Base-by-base conservation (phyloP, 2,329 filamentous ascomycete species). In the Ophiostoma novo-ulmi region DNA sequence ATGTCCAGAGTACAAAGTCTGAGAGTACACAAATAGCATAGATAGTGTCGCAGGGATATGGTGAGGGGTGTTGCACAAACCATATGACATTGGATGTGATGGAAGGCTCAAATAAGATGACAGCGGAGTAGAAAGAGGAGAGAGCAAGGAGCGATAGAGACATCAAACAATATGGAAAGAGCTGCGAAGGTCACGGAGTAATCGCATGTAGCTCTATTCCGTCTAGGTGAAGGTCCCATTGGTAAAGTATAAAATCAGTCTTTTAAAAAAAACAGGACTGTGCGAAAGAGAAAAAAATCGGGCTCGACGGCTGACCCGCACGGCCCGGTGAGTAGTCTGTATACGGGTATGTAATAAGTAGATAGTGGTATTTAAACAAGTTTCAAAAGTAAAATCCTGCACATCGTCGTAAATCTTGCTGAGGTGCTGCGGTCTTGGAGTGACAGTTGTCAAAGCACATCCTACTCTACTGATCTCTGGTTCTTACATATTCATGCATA, bases 281-380 rank as follows among this genome's bases (percentile, higher is more conserved):
- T 58, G 22, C 22, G 10, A 48, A 35, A 67, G 14, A n/a, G 17
- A 67, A 17, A 52, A 52, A 52, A 17, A 14, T 20, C 65, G 39
- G n/a, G 39, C 39, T 26, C 41, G 38, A 68, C 66, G 66, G 66
- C 44, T 68, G 66, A 55, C 65, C 65, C 65, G 36, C 65, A 67
- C 65, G 65, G 65, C 38, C 65, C 65, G 65, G 64, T 39, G 38
- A 67, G 65, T 67, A 48, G 38, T 67, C 38, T 48, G 20, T 7
- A 14, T 17, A 48, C 52, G 4, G n/a, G 52, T 58, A 22, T 26
- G 52, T 58, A 58, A 31, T 26, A 26, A 26, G 52, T 58, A 58
- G 11, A 26, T 3, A 58, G n/a, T 55, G 26, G 2, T 31, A 31
- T 31, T 31, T 31, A 31, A 31, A 31, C 31, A 31, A 31, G 31